These are phyloP conservation scores for Fusarium aywerte DNA, from an alignment of 2,329 filamentous ascomycete genomes.

Conservation along the genomic window DNA sequence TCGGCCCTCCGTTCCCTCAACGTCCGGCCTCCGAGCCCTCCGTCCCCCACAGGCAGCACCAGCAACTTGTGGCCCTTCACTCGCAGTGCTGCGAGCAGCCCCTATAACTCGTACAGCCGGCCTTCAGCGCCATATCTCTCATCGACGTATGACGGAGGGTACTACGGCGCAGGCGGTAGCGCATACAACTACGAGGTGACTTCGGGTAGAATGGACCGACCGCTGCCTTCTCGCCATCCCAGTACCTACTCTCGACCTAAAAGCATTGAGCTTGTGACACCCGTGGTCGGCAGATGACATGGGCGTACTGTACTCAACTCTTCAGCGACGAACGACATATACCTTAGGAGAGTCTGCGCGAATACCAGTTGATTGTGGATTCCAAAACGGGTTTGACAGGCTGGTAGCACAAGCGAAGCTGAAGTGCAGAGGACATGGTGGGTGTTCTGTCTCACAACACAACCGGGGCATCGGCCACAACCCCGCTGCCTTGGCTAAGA, in stretches of 20 bases:
- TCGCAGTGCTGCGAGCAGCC: slow-evolving; percentile 63
- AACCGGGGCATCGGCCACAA: slow-evolving; percentile 24
- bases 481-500: slow-evolving; percentile 30
- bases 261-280: slow-evolving; percentile 72
- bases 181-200: slow-evolving; percentile 54
- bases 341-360: slow-evolving; percentile 7
- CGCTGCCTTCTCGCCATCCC: slow-evolving; percentile 66
- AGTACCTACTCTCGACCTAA: slow-evolving; percentile 66
- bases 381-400: slow-evolving; percentile 13
- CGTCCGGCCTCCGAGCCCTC: slow-evolving; percentile 65
- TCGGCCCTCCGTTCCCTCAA: slow-evolving; percentile 66
- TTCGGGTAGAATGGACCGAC: slow-evolving; percentile 60
- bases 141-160: slow-evolving; percentile 63
- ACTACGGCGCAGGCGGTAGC: slow-evolving; percentile 45
- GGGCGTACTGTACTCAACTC: slow-evolving; percentile 5
- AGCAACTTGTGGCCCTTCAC: slow-evolving; percentile 65
- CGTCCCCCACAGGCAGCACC: slow-evolving; percentile 60
- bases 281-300: slow-evolving; percentile 62
- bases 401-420: slow-evolving; percentile 3
- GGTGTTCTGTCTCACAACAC: slow-evolving; percentile 27
- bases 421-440: slow-evolving; percentile 12
- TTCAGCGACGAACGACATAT: not conserved
- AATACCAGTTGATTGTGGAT: slow-evolving; percentile 15
- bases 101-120: slow-evolving; percentile 62
- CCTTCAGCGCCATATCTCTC: slow-evolving; percentile 58